phyloP scores from a whole-genome alignment of 1,139 yeast species.

The Candida gigantensis region DNA sequence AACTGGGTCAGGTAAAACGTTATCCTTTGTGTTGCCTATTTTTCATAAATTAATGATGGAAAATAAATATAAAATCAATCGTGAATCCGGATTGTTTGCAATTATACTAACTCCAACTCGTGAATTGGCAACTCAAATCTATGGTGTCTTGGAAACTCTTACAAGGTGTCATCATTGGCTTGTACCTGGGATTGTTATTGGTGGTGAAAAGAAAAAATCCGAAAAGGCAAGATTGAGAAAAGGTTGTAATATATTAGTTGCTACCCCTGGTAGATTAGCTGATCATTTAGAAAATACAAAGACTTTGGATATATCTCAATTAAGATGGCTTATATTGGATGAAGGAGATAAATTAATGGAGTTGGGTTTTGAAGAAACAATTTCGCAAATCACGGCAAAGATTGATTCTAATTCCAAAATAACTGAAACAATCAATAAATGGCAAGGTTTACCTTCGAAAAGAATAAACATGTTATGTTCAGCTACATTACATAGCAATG shows the following conservation, averaged over 20 bases:
- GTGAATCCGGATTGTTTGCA: conserved; percentile 88
- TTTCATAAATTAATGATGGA: conserved; percentile 63
- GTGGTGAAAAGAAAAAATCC: conserved; percentile 91
- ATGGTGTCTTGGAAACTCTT: conserved; percentile 72
- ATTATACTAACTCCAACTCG: conserved; percentile 88
- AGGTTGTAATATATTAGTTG: conserved; percentile 86
- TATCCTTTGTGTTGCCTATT: conserved; percentile 85
- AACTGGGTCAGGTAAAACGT: conserved; percentile 94
- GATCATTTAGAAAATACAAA: conserved; percentile 90
- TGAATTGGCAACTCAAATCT: conserved; percentile 91
- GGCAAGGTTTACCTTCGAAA: conserved; percentile 62
- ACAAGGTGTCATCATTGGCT: conserved; percentile 75
- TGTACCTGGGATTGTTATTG: conserved; percentile 91
- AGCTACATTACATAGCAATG: conserved; percentile 86
- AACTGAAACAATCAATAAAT: conserved; percentile 35
- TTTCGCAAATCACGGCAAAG: conserved; percentile 67
- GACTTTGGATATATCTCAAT: conserved; percentile 66
- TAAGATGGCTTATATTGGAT: conserved; percentile 84
- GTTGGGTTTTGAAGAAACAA: conserved; percentile 92
- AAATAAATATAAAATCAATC: conserved; percentile 47
- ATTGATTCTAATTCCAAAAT: conserved; percentile 51
- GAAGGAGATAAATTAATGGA: conserved; percentile 97
- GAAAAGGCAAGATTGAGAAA: conserved; percentile 89
- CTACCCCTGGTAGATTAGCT: conserved; percentile 88
- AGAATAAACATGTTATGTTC: conserved; percentile 86